These are phyloP conservation scores for Lachnellula willkommii DNA, from an alignment of 2,329 filamentous ascomycete species.

Conservation along the genomic window DNA sequence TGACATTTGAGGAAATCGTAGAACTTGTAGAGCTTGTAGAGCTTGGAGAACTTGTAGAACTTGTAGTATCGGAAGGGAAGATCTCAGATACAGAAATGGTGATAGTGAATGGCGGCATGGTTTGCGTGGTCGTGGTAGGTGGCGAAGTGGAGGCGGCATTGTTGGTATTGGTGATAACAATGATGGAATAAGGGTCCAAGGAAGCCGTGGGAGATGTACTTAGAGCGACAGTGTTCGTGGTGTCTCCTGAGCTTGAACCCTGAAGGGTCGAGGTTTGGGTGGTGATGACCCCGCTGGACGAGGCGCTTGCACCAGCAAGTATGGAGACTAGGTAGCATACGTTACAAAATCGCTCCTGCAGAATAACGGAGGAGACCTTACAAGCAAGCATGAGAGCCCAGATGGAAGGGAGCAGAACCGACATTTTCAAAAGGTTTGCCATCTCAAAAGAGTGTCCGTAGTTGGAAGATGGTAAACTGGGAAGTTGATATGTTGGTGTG, in stretches of 20 bases:
- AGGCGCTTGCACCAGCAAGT: not conserved
- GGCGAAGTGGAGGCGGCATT: too few relatives aligned
- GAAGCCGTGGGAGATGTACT: too few relatives aligned
- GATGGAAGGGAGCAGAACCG: not conserved
- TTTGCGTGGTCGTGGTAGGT: too few relatives aligned
- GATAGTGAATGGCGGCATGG: too few relatives aligned
- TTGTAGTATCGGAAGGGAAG: too few relatives aligned
- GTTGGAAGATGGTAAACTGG: not conserved
- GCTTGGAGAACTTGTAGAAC: too few relatives aligned
- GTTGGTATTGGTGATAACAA: too few relatives aligned
- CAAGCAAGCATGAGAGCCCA: not conserved
- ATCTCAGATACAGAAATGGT: too few relatives aligned
- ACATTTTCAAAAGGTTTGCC: not conserved
- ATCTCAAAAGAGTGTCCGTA: not conserved
- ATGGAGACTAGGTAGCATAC: not conserved
- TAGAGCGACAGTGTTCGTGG: not conserved
- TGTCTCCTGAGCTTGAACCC: not conserved
- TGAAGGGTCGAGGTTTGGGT: not conserved
- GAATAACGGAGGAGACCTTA: not conserved
- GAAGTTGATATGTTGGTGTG: too few relatives aligned
- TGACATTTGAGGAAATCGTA: too few relatives aligned
- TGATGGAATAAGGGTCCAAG: too few relatives aligned
- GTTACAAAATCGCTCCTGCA: not conserved
- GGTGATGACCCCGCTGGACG: not conserved
- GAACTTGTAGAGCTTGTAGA: too few relatives aligned